Evolutionary conservation across 202 grass and related monocot genomes (phyloP).

Genomic region (Schoenoplectus tabernaemontani): DNA sequence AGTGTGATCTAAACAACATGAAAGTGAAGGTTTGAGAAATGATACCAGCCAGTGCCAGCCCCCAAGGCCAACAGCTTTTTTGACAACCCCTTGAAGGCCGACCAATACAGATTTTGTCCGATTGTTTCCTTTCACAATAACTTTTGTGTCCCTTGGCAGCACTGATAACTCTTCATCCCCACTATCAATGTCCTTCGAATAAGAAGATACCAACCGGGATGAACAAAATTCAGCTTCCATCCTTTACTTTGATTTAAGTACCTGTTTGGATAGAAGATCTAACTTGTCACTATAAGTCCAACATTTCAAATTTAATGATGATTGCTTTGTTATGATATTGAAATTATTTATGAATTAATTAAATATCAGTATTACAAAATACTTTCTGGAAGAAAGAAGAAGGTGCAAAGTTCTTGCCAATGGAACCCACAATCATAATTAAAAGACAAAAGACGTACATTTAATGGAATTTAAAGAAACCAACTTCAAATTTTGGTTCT

Average conservation of each 20-base stretch:
- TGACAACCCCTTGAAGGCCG: slow-evolving; percentile 83
- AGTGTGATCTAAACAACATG: slow-evolving; percentile 3
- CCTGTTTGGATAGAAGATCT: not conserved
- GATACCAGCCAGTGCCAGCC: slow-evolving; percentile 97
- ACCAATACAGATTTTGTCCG: slow-evolving; percentile 93
- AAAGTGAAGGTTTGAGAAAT: slow-evolving; percentile 5
- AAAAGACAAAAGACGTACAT: not conserved
- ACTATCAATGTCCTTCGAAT: slow-evolving; percentile 39
- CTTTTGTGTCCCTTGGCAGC: slow-evolving; percentile 86
- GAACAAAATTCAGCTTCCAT: slow-evolving; percentile 61
- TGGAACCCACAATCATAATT: not conserved
- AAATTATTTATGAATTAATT: slow-evolving; percentile 13
- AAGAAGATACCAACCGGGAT: slow-evolving; percentile 21
- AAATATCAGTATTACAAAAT: slow-evolving; percentile 13
- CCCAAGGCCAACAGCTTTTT: slow-evolving; percentile 90
- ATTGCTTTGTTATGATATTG: slow-evolving; percentile 7
- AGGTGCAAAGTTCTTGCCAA: not conserved
- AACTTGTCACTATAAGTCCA: slow-evolving; percentile 14
- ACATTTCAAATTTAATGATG: slow-evolving; percentile 25
- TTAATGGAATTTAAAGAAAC: not conserved
- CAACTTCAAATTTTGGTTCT: not conserved
- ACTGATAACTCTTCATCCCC: slow-evolving; percentile 77
- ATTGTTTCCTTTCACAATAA: slow-evolving; percentile 90
- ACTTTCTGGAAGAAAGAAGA: too few relatives aligned
- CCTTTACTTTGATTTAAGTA: slow-evolving; percentile 27